A percentile compares a stretch with the other conserved stretches of the same genome.
Conservation (phyloP, 805 yeast species). For the Nakazawaea pomicola region DNA sequence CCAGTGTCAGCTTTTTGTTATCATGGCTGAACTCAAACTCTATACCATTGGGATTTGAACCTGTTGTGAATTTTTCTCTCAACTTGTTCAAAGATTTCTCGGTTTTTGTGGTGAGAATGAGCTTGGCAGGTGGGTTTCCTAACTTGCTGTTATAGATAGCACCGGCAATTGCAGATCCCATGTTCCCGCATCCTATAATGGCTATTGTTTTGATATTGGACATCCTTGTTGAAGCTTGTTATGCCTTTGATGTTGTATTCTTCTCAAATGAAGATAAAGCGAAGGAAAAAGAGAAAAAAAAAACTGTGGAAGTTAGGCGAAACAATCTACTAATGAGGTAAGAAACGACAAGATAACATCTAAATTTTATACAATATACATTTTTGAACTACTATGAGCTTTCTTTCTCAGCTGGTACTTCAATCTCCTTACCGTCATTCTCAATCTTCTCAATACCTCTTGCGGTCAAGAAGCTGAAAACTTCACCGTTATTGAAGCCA, state of each 20-base stretch:
- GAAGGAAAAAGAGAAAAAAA: too few relatives aligned
- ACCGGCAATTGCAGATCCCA: slow-evolving; percentile 5
- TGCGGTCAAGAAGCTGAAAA: slow-evolving; percentile 54
- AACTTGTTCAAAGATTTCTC: neutral
- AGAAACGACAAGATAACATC: neutral
- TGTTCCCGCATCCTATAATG: slow-evolving; percentile 7
- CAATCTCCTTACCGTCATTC: slow-evolving; percentile 19
- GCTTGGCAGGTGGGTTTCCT: neutral
- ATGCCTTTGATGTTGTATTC: neutral
- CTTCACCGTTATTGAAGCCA: slow-evolving; percentile 58
- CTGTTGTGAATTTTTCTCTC: neutral
- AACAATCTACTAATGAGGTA: neutral
- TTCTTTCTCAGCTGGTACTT: slow-evolving; percentile 18
- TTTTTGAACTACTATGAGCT: too few relatives aligned
- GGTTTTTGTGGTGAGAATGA: slow-evolving; percentile 1
- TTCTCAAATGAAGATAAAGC: too few relatives aligned
- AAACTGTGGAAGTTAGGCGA: neutral
- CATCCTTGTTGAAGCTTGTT: neutral
- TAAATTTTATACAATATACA: neutral
- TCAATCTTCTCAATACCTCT: slow-evolving; percentile 32
- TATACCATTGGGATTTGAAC: neutral
- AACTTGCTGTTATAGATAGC: neutral
- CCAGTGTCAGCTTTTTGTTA: neutral
- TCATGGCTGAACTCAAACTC: neutral
- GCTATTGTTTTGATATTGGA: slow-evolving; percentile 1